Evolutionary conservation across 768 basidiomycete genomes (phyloP), one percentile per base, ranked within the genome.

Genomic region (Mycena leptocephala): DNA sequence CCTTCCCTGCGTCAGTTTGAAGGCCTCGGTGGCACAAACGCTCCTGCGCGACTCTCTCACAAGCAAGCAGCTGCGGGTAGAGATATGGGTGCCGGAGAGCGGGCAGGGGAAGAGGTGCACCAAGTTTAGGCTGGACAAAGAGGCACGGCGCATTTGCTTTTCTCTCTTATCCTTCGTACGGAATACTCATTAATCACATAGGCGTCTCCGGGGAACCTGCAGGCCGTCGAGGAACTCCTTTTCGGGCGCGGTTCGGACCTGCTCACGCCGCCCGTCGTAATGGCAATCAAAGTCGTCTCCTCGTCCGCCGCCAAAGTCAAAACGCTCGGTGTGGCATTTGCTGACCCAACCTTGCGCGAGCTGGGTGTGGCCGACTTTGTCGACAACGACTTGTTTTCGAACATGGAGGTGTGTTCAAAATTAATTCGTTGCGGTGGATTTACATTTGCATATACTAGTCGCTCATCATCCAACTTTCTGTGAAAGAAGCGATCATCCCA

Each of bases 301-400:
- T 87, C 90, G 0, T 84, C 92, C 10, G 81, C 85, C 0, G 88
- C 92, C 35, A 96, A 93, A 80, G 86, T 89, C 33, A 95, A 93
- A 82, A 90, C 90, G 0, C 89, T 99, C 28, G 98, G 97, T 1
- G 87, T 97, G 16, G 97, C 97, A 0, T 99, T 96, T 80, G 96
- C 96, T 0, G 98, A 99, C 84, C 95, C 96, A 0, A 96, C 94
- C 75, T 87, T 92, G 9, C 92, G 96, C 26, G 91, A 95, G 80
- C 88, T 99, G 6, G 98, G 98, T 0, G 94, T 97, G 0, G 90
- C 95, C 16, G 97, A 99, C 76, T 99, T 96, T 79, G 92, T 93
- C 10, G 98, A 99, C 84, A 98, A 97, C 79, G 98, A 99, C 75
- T 87, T 97, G 20, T 99, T 97, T 84, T 97, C 96, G 0, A 99